phyloP scores from a whole-genome alignment of 2,329 filamentous ascomycete species.

The Dothistroma pini region DNA sequence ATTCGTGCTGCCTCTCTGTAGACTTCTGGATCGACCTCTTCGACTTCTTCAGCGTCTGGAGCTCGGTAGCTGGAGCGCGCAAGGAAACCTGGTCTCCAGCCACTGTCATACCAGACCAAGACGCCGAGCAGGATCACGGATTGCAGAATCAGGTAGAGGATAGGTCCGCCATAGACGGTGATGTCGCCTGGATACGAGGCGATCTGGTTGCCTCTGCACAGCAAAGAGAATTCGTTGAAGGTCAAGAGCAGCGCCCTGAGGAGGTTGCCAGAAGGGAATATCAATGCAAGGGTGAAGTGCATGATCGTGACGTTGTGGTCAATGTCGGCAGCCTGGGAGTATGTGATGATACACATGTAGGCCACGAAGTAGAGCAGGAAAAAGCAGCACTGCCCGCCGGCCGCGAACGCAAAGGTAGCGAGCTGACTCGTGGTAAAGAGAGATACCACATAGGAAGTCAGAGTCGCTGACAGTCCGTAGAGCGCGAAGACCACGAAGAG shows the following conservation, averaged over 20 bases:
- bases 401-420: conserved; percentile 77
- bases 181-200: conserved; percentile 67
- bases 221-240: conserved; percentile 78
- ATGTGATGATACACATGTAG: conserved; percentile 56
- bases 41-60: conserved; percentile 42
- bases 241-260: conserved; percentile 70
- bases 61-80: conserved; percentile 46
- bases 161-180: conserved; percentile 74
- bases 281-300: conserved; percentile 68
- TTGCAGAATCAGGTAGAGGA: conserved; percentile 77
- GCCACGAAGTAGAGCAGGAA: conserved; percentile 49
- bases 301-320: conserved; percentile 64
- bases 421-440: conserved; percentile 76
- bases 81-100: conserved; percentile 57
- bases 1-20: conserved; percentile 62
- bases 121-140: conserved; percentile 65
- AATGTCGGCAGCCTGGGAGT: conserved; percentile 64
- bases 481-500: conserved; percentile 77
- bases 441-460: conserved; percentile 77
- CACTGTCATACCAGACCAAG: conserved; percentile 77
- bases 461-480: conserved; percentile 72
- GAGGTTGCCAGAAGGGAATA: conserved; percentile 75
- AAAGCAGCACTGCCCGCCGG: conserved; percentile 64
- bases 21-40: conserved; percentile 54
- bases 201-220: conserved; percentile 63